Conservation (phyloP, 768 basidiomycete species). For the Termitomyces sp. region DNA sequence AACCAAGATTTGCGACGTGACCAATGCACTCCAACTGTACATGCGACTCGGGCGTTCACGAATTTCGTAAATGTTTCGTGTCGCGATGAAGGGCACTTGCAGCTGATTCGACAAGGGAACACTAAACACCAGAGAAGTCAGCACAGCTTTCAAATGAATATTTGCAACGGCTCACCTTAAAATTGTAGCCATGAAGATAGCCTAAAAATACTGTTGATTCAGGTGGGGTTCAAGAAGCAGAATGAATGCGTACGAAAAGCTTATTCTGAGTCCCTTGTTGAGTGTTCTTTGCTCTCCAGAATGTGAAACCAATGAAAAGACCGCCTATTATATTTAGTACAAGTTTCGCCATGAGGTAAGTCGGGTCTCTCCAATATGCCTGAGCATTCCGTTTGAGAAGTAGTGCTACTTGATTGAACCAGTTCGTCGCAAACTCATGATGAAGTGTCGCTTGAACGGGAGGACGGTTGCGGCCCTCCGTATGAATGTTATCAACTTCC, state of each 20-base stretch:
- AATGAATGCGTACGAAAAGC: constrained; percentile 43
- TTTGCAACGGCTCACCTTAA: constrained; percentile 17
- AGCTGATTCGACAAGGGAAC: constrained; percentile 59
- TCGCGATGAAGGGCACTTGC: constrained; percentile 52
- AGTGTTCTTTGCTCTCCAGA: constrained; percentile 48
- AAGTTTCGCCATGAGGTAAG: constrained; percentile 56
- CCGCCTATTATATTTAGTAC: constrained; percentile 47
- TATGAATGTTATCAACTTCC: constrained; percentile 42
- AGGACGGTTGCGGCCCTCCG: constrained; percentile 37
- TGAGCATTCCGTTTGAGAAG: constrained; percentile 38
- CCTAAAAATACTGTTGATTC: constrained; percentile 20
- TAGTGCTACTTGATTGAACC: constrained; percentile 40
- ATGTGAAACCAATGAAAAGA: constrained; percentile 58
- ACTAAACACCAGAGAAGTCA: constrained; percentile 13
- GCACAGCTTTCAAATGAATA: not conserved
- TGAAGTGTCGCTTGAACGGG: constrained; percentile 29
- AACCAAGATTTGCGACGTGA: constrained; percentile 48
- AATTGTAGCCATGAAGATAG: constrained; percentile 53
- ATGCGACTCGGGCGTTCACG: constrained; percentile 62
- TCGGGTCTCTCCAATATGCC: constrained; percentile 52
- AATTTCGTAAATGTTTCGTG: constrained; percentile 59
- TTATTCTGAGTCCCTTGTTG: constrained; percentile 61
- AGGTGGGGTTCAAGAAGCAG: constrained; percentile 2
- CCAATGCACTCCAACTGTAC: constrained; percentile 58
- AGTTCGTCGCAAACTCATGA: constrained; percentile 47